Base-by-base conservation (phyloP, 176 grass and related monocot genomes). In the Cenchrus purpureus region DNA sequence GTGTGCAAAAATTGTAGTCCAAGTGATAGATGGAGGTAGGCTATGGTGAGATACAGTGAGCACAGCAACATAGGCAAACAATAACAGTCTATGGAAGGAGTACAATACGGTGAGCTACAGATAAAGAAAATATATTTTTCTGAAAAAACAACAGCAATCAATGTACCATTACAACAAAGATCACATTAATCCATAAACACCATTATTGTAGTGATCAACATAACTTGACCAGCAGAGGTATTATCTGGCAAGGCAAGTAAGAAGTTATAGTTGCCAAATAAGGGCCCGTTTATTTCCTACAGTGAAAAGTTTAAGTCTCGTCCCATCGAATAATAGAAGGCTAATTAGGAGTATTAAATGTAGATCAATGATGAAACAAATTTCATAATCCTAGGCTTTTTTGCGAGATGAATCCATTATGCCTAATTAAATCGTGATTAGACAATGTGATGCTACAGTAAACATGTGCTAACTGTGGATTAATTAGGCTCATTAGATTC, bases 41-140 rank as follows among this genome's bases (percentile, higher is more conserved):
- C 10, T 52, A 7, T 59, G 17, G 37, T 40, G 53, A 77, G 43
- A 17, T 60, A 44, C 34, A 60, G 6, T 13, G 37, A 59, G 5
- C n/a, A 15, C 2, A 76, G 53, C 44, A 44, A 42, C 63, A 42
- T 3, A 63, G 40, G 12, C 13, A 14, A 46, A 28, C 42, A 64
- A 49, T 4, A 63, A 49, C 63, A 34, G 42, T 7, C 19, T 2
- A 42, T 3, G 12, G 9, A 76, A 40, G 32, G 10, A 42, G 49
- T 22, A 69, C 50, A 71, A 67, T 40, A 66, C 15, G 50, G 43
- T 28, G 42, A 80, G 45, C n/a, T 67, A 70, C 74, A 40, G 54
- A 40, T 51, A 45, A 34, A 82, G 44, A 84, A 60, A 57, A 78
- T 43, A 55, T 64, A 68, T 56, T 50, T 68, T 65, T 12, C 25